Evolutionary conservation across 1,139 yeast species (phyloP), one percentile per base, ranked within the genome.

Genomic region (Yamadazyma blattariae): DNA sequence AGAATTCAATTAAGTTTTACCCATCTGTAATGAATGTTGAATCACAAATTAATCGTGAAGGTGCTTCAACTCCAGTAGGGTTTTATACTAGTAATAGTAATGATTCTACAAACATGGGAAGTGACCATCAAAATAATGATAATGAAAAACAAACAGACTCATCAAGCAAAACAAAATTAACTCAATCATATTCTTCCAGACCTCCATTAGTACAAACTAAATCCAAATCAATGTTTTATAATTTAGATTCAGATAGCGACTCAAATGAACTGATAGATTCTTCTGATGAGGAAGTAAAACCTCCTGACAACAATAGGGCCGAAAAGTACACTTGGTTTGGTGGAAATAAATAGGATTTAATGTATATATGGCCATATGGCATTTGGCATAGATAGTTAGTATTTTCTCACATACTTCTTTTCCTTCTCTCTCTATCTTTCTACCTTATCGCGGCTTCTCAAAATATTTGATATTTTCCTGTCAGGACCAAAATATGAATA

Each of bases 311-410:
- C 7, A 13, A 15, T 14, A 13, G 24, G 4, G 30, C 25, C 9
- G 22, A 17, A 14, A 27, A 22, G 14, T 60, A 61, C 42, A 50
- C 57, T 40, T 64, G 71, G 71, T 64, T 64, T 50, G 70, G 71
- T 3, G 60, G 56, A 40, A 64, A 64, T 41, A 47, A 59, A 36
- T 36, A 34, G 13, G 31, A 36, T 27, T 28, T 3, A 12, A 19
- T 33, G 33, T 33, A 33, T 23, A 36, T 33, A 36, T 18, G n/a
- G n/a, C 19, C 19, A 25, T 17, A 17, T 5, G 7, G 5, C 7
- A 7, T 6, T 10, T 11, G 13, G 13, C 25, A 6, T 5, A 22
- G 8, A 10, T 5, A 6, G 19, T 25, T 25, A 24, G 7, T 24
- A 10, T 7, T 24, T 24, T 11, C 12, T 24, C 6, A 8, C 26